Conservation (phyloP, 2,329 filamentous ascomycete species). For the Exophiala spinifera region DNA sequence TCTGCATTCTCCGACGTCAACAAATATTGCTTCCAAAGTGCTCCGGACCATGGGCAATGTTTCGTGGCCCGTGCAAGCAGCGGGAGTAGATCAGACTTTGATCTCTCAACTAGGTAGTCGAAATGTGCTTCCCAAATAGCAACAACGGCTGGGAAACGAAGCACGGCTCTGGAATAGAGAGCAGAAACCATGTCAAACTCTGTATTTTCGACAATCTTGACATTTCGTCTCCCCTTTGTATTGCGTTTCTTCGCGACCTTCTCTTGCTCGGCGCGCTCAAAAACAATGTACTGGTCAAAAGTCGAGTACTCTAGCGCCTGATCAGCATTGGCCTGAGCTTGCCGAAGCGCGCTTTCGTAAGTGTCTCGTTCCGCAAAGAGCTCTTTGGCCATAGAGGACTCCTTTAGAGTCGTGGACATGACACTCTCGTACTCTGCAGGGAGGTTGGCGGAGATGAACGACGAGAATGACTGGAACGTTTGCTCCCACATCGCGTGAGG, state of each 20-base stretch:
- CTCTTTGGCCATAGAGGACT: slow-evolving; percentile 52
- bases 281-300: slow-evolving; percentile 71
- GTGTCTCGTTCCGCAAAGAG: slow-evolving; percentile 52
- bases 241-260: slow-evolving; percentile 43
- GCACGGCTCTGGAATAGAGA: slow-evolving; percentile 76
- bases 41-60: slow-evolving; percentile 90
- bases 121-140: slow-evolving; percentile 80
- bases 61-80: slow-evolving; percentile 77
- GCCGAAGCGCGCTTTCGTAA: slow-evolving; percentile 53
- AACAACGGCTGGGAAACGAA: slow-evolving; percentile 69
- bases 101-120: slow-evolving; percentile 63
- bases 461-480: slow-evolving; percentile 59
- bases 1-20: slow-evolving; percentile 76
- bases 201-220: slow-evolving; percentile 37
- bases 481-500: slow-evolving; percentile 60
- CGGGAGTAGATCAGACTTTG: slow-evolving; percentile 56
- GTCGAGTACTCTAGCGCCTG: slow-evolving; percentile 51
- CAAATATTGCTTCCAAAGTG: slow-evolving; percentile 86
- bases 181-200: slow-evolving; percentile 55
- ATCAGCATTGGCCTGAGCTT: slow-evolving; percentile 53
- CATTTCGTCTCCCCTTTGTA: slow-evolving; percentile 35
- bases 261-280: slow-evolving; percentile 66
- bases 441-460: slow-evolving; percentile 56
- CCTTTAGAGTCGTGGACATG: slow-evolving; percentile 55
- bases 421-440: slow-evolving; percentile 50